Evolutionary conservation across 2,329 filamentous ascomycete species (phyloP), one percentile per base, ranked within the genome.

Genomic region (Pseudocercospora fijiensis): DNA sequence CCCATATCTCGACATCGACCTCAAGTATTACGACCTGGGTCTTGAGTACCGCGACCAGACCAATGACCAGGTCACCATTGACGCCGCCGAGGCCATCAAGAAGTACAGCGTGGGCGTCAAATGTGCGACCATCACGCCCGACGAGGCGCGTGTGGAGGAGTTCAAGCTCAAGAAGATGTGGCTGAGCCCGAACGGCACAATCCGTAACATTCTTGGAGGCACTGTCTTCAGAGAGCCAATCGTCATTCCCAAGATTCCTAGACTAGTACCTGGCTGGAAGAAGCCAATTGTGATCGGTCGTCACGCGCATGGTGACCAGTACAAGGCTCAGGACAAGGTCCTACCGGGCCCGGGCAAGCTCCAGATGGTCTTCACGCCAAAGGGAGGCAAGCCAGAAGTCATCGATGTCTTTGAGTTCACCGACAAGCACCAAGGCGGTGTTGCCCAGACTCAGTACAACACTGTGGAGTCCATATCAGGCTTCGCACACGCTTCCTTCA

Each of bases 91-190:
- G 83, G 95, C 95, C 49, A 98, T 98, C 83, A 93, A 96, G 86
- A 96, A 97, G 85, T 97, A 98, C 85, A 92, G 90, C 65, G 95
- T 99, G 61, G 95, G 94, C 80, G 92, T 99, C 83, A 99, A 99
- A 86, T 99, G 95, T 80, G 95, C 95, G 70, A 99, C 95, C 78
- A 99, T 99, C 82, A 99, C 95, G 49, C 95, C 95, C 43, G 95
- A 99, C 78, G 95, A 99, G 86, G 90, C 88, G 69, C 90, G 95
- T 78, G 94, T 99, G 28, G 86, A 98, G 84, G 95, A 98, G 82
- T 99, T 98, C 81, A 93, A 97, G 78, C 86, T 99, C 73, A 99
- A 98, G 90, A 89, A 98, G 84, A 98, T 98, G 95, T 99, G 95
- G 95, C 86, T 98, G 64, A 96, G 92, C 62, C 95, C 95, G 76